phyloP scores from a whole-genome alignment of 352 stramenopile species.

The Phytophthora lateralis region DNA sequence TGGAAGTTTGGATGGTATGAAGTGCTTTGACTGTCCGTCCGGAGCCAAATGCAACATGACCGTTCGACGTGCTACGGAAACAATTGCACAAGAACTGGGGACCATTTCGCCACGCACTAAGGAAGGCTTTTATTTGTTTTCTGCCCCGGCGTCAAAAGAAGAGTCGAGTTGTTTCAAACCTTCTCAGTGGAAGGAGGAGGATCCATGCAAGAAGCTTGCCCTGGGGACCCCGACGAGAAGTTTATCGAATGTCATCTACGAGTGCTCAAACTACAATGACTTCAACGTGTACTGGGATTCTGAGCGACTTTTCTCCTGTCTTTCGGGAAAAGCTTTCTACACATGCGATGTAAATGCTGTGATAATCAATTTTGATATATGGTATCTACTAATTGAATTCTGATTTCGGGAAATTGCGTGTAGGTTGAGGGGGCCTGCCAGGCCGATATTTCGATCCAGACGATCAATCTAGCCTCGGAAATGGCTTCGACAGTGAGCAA shows the following conservation, averaged over 20 bases:
- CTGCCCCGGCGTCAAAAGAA: conserved; percentile 48
- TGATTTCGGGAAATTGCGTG: not conserved
- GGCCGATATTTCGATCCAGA: conserved; percentile 53
- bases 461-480: conserved; percentile 1
- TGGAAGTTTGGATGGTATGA: conserved; percentile 55
- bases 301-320: conserved; percentile 63
- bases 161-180: conserved; percentile 35
- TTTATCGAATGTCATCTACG: conserved; percentile 46
- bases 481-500: conserved; percentile 25
- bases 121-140: conserved; percentile 65
- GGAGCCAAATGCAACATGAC: conserved; percentile 56
- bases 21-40: conserved; percentile 59
- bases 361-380: not conserved
- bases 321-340: conserved; percentile 65
- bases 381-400: not conserved
- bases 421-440: conserved; percentile 57
- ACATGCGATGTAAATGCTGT: conserved; percentile 55
- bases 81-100: conserved; percentile 44
- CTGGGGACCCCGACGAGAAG: conserved; percentile 9
- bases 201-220: conserved; percentile 53
- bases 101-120: conserved; percentile 59
- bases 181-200: conserved; percentile 44
- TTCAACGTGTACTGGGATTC: conserved; percentile 67
- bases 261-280: conserved; percentile 35
- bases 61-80: conserved; percentile 60